Percentiles rank a stretch among this genome's conserved stretches.
These are phyloP conservation scores for Pythium scleroteichum DNA, from an alignment of 352 stramenopile genomes.

Conservation along the genomic window DNA sequence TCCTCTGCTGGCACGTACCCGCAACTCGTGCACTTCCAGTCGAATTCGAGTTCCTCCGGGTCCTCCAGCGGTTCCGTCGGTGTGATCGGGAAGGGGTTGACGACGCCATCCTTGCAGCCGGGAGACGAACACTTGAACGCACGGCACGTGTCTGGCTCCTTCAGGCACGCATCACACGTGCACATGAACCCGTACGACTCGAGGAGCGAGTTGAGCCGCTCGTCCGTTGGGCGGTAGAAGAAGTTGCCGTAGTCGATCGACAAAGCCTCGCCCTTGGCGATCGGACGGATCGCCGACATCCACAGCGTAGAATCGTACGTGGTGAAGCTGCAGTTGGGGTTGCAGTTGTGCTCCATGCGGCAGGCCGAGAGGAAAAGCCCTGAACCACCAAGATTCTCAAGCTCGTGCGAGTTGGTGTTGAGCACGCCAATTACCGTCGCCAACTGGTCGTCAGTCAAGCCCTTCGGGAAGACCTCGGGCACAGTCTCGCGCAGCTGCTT, in stretches of 20 bases:
- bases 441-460: conserved; percentile 59
- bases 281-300: conserved; percentile 75
- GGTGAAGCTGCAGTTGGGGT: conserved; percentile 75
- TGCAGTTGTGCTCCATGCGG: conserved; percentile 75
- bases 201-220: conserved; percentile 55
- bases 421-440: conserved; percentile 68
- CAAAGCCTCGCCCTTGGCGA: conserved; percentile 56
- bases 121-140: conserved; percentile 49
- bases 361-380: conserved; percentile 72
- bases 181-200: conserved; percentile 73
- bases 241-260: conserved; percentile 84
- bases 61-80: conserved; percentile 22
- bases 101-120: conserved; percentile 32
- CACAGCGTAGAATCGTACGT: conserved; percentile 67
- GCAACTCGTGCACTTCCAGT: conserved; percentile 59
- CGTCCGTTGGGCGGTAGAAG: conserved; percentile 66
- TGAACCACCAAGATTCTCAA: conserved; percentile 72
- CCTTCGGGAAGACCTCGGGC: conserved; percentile 53
- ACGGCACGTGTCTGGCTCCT: conserved; percentile 49
- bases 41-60: conserved; percentile 48
- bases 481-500: conserved; percentile 43
- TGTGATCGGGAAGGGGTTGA: conserved; percentile 46
- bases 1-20: conserved; percentile 33
- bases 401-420: conserved; percentile 75
- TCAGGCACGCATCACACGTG: conserved; percentile 55